phyloP scores from a whole-genome alignment of 345 rosid genomes.

The Triadica sebifera region DNA sequence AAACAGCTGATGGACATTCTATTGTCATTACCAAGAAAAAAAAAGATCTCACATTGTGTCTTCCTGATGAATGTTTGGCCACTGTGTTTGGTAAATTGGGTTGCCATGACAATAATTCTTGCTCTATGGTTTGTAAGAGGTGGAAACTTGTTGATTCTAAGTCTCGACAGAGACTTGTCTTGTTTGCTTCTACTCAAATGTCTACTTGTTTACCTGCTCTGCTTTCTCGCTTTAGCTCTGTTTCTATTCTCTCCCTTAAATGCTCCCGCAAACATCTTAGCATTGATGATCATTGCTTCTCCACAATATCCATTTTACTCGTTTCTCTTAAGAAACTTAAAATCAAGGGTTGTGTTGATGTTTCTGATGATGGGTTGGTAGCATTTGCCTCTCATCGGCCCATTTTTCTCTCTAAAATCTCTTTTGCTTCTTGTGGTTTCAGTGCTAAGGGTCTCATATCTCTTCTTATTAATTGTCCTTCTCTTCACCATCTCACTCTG shows the following conservation, averaged over 20 bases:
- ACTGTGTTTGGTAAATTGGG: conserved; percentile 20
- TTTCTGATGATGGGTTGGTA: conserved; percentile 35
- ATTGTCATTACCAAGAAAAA: background rate
- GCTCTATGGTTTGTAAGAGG: conserved; percentile 39
- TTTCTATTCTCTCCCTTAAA: conserved; percentile 43
- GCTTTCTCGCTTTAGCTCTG: conserved; percentile 38
- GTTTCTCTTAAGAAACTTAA: conserved; percentile 38
- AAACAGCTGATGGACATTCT: background rate
- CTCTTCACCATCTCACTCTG: conserved; percentile 40
- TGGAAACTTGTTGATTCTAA: conserved; percentile 36
- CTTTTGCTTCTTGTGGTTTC: conserved; percentile 38
- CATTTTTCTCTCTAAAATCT: conserved; percentile 26
- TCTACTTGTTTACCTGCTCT: conserved; percentile 29
- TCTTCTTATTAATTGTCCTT: conserved; percentile 38
- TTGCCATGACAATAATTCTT: conserved; percentile 30
- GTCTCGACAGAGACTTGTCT: conserved; percentile 29
- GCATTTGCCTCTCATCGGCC: conserved; percentile 34
- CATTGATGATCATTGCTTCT: conserved; percentile 30
- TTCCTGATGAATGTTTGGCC: conserved; percentile 40
- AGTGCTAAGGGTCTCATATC: conserved; percentile 36
- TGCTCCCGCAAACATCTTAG: conserved; percentile 44
- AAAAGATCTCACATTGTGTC: conserved; percentile 13
- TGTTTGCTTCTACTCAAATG: conserved; percentile 31
- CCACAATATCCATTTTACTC: conserved; percentile 25
- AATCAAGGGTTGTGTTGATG: conserved; percentile 40